phyloP scores from a whole-genome alignment of 75 land plant species.

The Gnetum montanum region DNA sequence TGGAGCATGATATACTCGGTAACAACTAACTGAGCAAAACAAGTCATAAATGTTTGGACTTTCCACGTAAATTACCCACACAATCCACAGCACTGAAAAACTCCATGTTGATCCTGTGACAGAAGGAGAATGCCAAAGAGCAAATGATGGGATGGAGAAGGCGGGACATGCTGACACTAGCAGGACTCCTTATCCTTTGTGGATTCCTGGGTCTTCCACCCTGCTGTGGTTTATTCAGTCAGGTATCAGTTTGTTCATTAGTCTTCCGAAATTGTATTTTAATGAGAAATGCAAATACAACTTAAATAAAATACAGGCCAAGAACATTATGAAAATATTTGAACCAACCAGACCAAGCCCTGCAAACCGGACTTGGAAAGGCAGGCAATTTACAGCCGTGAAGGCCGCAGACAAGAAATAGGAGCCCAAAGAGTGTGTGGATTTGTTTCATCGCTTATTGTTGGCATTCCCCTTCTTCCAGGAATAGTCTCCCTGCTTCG shows the following conservation, averaged over 20 bases:
- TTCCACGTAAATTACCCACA: no score
- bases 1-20: no score
- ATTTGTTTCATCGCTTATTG: not conserved
- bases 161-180: slow-evolving; percentile 1
- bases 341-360: not conserved
- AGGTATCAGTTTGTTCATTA: not conserved
- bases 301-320: no score
- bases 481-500: not conserved
- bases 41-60: no score
- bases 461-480: slow-evolving; percentile 10
- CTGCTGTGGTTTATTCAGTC: slow-evolving; percentile 6
- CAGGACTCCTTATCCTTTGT: not conserved
- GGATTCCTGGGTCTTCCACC: slow-evolving; percentile 6
- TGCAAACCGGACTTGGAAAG: slow-evolving; percentile 4
- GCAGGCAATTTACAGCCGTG: not conserved
- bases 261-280: not conserved
- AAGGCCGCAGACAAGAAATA: not conserved
- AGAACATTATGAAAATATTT: no score
- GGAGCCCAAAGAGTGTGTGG: slow-evolving; percentile 3
- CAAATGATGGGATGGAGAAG: not conserved
- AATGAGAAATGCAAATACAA: no score
- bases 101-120: no score
- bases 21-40: no score
- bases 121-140: no score
- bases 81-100: no score